Evolutionary conservation across 169 alveolate species (phyloP), one percentile per base, ranked within the genome.

Genomic region (Plasmodium blacklocki): DNA sequence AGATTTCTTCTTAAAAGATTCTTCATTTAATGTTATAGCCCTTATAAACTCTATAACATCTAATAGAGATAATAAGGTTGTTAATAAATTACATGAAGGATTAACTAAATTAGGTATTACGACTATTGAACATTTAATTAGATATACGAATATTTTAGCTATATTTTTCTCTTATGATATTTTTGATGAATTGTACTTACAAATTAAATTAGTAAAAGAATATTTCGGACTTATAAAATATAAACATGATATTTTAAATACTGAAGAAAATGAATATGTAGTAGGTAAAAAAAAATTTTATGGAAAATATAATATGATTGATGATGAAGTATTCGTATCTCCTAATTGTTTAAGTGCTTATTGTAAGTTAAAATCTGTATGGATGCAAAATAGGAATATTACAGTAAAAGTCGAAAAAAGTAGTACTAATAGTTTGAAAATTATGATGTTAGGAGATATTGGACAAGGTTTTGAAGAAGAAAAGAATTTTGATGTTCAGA

Each of bases 111-210:
- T 83, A 68, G 86, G 86, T n/a, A 83, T 83, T 19, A 68, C 67
- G 11, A 83, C 91, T 15, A 68, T 83, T 70, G 91, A 83, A 18
- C 83, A 83, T 19, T 45, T 83, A 29, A 67, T 83, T 59, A 15
- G 91, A 70, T 83, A 83, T 52, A 83, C 91, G 0, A 83, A 83
- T 43, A 83, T 83, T 83, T 59, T 83, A 83, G 91, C 86, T 39
- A 68, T 83, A 6, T 83, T 83, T 70, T 83, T 83, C 19, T 52
- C 91, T 11, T 83, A 83, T 49, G 91, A 83, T 47, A 83, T 83
- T 70, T 83, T 83, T 67, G 91, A 83, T 83, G 91, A 83, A 68
- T 70, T 83, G 60, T 83, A 83, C 59, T 70, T 83, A 71, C 91
- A 83, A 71, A 83, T 83, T 43, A 83, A 83, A 56, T 23, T 83